phyloP scores from a whole-genome alignment of 2,329 filamentous ascomycete species.

The Talaromyces islandicus region DNA sequence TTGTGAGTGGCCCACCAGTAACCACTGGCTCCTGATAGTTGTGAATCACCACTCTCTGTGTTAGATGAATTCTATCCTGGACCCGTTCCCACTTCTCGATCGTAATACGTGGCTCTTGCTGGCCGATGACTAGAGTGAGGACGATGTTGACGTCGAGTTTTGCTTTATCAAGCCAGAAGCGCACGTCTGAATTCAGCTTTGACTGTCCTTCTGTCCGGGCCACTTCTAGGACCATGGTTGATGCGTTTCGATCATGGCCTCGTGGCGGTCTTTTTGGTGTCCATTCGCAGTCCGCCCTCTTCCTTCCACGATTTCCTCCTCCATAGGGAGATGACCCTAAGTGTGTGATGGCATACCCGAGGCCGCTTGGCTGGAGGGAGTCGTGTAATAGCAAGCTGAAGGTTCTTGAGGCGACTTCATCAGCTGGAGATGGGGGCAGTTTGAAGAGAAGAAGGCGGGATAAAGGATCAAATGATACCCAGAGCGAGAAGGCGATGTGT shows the following conservation, averaged over 20 bases:
- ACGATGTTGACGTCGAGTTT: neutral
- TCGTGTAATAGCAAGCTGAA: neutral
- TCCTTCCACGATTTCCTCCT: neutral
- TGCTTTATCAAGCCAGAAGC: neutral
- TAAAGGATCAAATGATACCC: neutral
- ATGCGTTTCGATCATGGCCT: neutral
- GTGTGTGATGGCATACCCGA: neutral
- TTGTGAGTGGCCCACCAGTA: neutral
- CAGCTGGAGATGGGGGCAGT: neutral
- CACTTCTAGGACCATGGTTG: neutral
- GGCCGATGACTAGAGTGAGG: neutral
- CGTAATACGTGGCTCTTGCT: neutral
- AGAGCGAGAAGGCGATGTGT: neutral
- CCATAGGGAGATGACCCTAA: neutral
- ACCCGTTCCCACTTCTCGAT: neutral
- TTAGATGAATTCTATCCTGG: neutral
- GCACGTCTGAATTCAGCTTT: neutral
- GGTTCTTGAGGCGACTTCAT: neutral
- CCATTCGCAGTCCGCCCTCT: neutral
- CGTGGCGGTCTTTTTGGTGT: neutral
- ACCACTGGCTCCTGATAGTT: neutral
- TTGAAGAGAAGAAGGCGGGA: neutral
- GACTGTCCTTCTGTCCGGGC: neutral
- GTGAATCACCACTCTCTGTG: neutral
- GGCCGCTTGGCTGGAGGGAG: neutral